These are phyloP conservation scores for Coprinopsis sp. DNA, from an alignment of 768 basidiomycete genomes.

Conservation along the genomic window DNA sequence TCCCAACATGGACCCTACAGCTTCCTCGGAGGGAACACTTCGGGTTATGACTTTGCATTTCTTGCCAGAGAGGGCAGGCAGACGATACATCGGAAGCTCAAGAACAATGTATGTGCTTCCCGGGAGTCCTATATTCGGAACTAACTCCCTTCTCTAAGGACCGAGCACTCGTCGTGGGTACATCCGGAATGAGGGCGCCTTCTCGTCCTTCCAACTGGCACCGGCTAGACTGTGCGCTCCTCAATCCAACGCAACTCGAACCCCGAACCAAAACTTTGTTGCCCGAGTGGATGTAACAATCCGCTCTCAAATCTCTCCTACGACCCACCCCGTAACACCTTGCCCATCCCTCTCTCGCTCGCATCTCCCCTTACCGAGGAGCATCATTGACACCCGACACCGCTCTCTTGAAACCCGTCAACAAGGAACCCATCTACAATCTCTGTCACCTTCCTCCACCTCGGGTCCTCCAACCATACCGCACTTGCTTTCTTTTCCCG, in stretches of 20 bases:
- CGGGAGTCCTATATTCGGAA: too few species aligned
- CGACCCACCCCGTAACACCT: conserved; percentile 16
- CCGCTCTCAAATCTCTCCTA: not conserved
- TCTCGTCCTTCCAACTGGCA: too few species aligned
- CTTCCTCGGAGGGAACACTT: not conserved
- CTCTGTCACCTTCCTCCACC: conserved; percentile 82
- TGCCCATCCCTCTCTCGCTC: conserved; percentile 17
- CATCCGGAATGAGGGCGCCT: too few species aligned
- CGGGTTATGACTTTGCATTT: not conserved
- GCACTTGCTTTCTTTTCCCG: conserved; percentile 77
- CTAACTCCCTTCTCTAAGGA: too few species aligned
- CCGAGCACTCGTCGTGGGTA: too few species aligned
- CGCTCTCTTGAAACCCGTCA: conserved; percentile 45
- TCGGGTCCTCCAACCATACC: conserved; percentile 67
- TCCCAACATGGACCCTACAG: not conserved
- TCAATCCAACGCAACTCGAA: too few species aligned
- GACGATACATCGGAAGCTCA: too few species aligned
- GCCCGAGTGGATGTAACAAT: not conserved
- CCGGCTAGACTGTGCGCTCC: too few species aligned
- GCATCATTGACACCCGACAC: conserved; percentile 61
- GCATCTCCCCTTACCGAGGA: conserved; percentile 30
- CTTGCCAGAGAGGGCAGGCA: not conserved
- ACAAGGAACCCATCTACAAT: conserved; percentile 58
- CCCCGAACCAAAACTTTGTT: not conserved
- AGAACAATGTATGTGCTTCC: too few species aligned